Evolutionary conservation across 371 early-diverging fungal genomes (phyloP).

Genomic region (Blakeslea trispora): DNA sequence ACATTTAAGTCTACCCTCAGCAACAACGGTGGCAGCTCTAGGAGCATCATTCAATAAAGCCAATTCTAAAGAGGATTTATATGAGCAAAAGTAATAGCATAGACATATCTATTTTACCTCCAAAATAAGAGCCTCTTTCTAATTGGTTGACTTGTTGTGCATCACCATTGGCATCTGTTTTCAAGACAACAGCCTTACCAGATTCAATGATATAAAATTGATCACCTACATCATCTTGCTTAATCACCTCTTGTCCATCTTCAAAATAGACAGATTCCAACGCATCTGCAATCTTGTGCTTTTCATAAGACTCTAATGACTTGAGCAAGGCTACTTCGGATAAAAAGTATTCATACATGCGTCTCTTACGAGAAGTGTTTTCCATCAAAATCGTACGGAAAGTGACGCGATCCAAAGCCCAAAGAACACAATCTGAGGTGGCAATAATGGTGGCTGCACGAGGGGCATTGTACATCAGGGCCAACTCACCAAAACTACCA

Average conservation of each 20-base stretch:
- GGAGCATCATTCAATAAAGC: slow-evolving; percentile 89
- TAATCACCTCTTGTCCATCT: slow-evolving; percentile 80
- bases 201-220: slow-evolving; percentile 89
- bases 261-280: slow-evolving; percentile 83
- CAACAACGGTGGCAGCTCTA: slow-evolving; percentile 85
- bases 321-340: slow-evolving; percentile 85
- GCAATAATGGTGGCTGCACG: slow-evolving; percentile 96
- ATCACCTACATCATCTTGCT: slow-evolving; percentile 86
- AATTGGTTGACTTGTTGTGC: slow-evolving; percentile 73
- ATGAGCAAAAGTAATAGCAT: no score
- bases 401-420: slow-evolving; percentile 96
- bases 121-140: slow-evolving; percentile 91
- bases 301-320: slow-evolving; percentile 87
- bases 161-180: slow-evolving; percentile 73
- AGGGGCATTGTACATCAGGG: slow-evolving; percentile 97
- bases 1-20: slow-evolving; percentile 85
- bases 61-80: slow-evolving; percentile 69
- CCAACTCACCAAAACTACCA: slow-evolving; percentile 96
- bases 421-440: slow-evolving; percentile 81
- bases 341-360: slow-evolving; percentile 92
- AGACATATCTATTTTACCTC: no score
- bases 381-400: slow-evolving; percentile 95
- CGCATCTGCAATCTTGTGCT: slow-evolving; percentile 95
- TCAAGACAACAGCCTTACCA: slow-evolving; percentile 81
- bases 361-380: slow-evolving; percentile 87